Evolutionary conservation across 768 basidiomycete species (phyloP).

Genomic region (Naganishia randhawae): DNA sequence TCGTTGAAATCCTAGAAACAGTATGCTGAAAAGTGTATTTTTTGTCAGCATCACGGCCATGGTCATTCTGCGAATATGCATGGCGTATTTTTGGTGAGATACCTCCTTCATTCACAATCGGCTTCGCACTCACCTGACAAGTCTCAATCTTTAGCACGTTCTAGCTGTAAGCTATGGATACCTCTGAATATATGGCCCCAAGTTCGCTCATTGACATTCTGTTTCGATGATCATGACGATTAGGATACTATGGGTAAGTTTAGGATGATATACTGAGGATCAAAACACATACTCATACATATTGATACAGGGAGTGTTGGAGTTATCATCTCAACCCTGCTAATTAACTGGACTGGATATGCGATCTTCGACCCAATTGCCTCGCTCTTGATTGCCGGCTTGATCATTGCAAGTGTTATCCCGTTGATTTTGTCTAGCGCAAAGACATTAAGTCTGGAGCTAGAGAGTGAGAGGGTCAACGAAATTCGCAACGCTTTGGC

Average conservation of each 20-base stretch:
- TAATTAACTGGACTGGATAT: conserved; percentile 96
- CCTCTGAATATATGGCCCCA: neutral
- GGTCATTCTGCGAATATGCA: conserved; percentile 79
- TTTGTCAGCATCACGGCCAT: conserved; percentile 33
- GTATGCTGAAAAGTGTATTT: neutral
- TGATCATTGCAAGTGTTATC: conserved; percentile 92
- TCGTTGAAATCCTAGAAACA: neutral
- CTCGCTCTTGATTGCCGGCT: conserved; percentile 86
- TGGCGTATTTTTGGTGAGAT: conserved; percentile 65
- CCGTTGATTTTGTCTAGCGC: conserved; percentile 94
- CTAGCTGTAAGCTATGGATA: conserved; percentile 65
- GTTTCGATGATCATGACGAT: conserved; percentile 9
- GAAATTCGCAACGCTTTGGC: conserved; percentile 52
- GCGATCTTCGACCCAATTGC: conserved; percentile 98
- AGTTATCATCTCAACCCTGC: conserved; percentile 91
- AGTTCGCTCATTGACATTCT: conserved; percentile 13
- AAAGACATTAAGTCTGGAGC: conserved; percentile 76
- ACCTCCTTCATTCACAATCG: too few relatives aligned
- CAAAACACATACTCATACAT: neutral
- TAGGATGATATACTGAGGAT: neutral
- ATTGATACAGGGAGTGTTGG: conserved; percentile 76
- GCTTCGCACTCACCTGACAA: neutral
- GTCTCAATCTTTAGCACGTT: conserved; percentile 63
- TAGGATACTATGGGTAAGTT: conserved; percentile 27
- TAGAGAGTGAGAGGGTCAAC: conserved; percentile 57